phyloP scores from a whole-genome alignment of 169 alveolate species.

The Plasmodium yoelii region DNA sequence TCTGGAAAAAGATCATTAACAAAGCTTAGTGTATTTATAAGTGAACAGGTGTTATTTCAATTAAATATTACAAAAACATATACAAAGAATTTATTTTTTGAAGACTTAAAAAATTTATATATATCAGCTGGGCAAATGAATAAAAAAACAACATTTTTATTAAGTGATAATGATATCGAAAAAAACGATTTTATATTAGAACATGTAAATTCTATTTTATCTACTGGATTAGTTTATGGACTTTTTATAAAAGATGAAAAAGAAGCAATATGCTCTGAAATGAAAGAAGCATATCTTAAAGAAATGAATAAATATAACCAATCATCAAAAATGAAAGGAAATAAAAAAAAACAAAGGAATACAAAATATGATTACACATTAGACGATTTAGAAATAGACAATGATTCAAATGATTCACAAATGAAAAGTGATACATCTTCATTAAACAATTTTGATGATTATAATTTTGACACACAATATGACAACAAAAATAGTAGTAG shows the following conservation, averaged over 20 bases:
- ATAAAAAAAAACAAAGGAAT: conserved; percentile 78
- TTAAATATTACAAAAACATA: conserved; percentile 93
- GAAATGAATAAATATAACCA: conserved; percentile 78
- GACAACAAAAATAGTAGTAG: conserved; percentile 76
- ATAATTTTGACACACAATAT: too few relatives aligned
- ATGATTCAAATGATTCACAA: conserved; percentile 52
- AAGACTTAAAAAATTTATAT: conserved; percentile 92
- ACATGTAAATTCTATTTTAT: conserved; percentile 92
- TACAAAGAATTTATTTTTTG: conserved; percentile 92
- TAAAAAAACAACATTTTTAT: conserved; percentile 92
- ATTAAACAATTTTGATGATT: conserved; percentile 73
- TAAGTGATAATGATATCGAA: conserved; percentile 96
- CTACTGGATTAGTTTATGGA: conserved; percentile 97
- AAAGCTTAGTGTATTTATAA: conserved; percentile 94
- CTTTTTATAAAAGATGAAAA: conserved; percentile 94
- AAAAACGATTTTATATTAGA: conserved; percentile 95
- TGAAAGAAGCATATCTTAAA: conserved; percentile 77
- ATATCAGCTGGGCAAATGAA: conserved; percentile 92
- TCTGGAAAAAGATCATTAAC: conserved; percentile 97
- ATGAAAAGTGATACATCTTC: conserved; percentile 75
- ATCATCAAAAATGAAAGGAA: conserved; percentile 84
- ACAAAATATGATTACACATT: conserved; percentile 14
- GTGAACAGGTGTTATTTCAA: conserved; percentile 89
- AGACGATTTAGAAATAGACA: conserved; percentile 24
- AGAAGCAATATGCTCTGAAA: conserved; percentile 91